Base-by-base conservation (phyloP, 108 stramenopile species). In the Mediolabrus comicus region DNA sequence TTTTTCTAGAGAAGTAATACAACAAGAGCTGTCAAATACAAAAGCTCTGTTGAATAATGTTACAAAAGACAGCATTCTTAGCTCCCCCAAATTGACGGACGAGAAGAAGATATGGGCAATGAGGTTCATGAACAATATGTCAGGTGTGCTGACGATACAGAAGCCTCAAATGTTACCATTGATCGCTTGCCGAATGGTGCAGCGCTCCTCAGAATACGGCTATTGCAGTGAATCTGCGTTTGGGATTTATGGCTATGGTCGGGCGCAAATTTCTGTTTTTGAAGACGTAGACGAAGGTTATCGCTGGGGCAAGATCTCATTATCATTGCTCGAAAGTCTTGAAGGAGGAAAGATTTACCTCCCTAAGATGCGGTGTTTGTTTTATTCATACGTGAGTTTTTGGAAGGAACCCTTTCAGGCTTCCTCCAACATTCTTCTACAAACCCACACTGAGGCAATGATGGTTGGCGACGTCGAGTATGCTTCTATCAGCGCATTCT, bases 201-300 rank as follows among this genome's bases (percentile, higher is more conserved):
- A 68, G 33, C 30, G 62, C 14, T 68, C 74, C 14, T 56, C 67
- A 17, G 56, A 36, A 1, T 46, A 63, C 63, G 74, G 74, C 14
- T 39, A 51, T 22, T 62, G 67, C 31, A 55, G 62, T 41, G 60
- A 75, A 7, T 68, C 61, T 41, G 22, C 39, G 4, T 53, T 67
- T 39, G 74, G 49, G 12, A 13, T 51, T 43, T 61, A 53, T 12
- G 54, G 33, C 26, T 67, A 68, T 57, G 66, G 61, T 4, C 25
- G n/a, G 26, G 38, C 53, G 11, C 27, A 62, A 22, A 61, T 67
- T 41, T 43, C 27, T 49, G 62, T 57, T 7, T 51, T 67, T 22
- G 61, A 51, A 26, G 66, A 67, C 29, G 56, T 75, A 56, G 61
- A 57, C 32, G 54, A 65, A 16, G 74, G 66, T 14, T 67, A 36